These are phyloP conservation scores for Candida peoriensis DNA, from an alignment of 805 yeast genomes.

Conservation along the genomic window DNA sequence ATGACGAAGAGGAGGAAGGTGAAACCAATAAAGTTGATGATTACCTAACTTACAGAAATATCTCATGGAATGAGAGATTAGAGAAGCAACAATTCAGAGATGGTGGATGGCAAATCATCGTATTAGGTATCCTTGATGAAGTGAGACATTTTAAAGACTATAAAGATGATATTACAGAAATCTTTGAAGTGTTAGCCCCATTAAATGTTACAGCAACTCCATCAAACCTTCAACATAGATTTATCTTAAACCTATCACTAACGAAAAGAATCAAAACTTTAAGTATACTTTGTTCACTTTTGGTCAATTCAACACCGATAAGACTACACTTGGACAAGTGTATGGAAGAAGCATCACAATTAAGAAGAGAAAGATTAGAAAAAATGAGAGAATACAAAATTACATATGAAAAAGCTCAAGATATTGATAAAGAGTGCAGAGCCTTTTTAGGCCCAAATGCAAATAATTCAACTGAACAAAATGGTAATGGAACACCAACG, in stretches of 20 bases:
- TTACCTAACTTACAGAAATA: constrained; percentile 49
- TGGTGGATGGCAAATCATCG: constrained; percentile 79
- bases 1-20: constrained; percentile 10
- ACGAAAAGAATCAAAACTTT: constrained; percentile 53
- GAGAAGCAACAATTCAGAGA: constrained; percentile 70
- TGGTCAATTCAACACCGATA: constrained; percentile 53
- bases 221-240: constrained; percentile 44
- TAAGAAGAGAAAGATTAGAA: constrained; percentile 67
- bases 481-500: constrained; percentile 3
- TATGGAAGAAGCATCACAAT: constrained; percentile 54
- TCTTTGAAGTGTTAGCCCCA: constrained; percentile 57
- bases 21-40: constrained; percentile 27
- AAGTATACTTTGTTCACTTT: constrained; percentile 57
- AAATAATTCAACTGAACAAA: constrained; percentile 6
- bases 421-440: constrained; percentile 35
- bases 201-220: constrained; percentile 40
- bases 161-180: constrained; percentile 41
- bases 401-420: constrained; percentile 46
- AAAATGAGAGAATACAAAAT: constrained; percentile 53
- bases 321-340: constrained; percentile 63
- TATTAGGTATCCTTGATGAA: constrained; percentile 66
- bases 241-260: constrained; percentile 46
- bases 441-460: constrained; percentile 23
- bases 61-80: constrained; percentile 74
- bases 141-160: constrained; percentile 56